These are phyloP conservation scores for Myxozyma geophila DNA, from an alignment of 805 yeast species.

Conservation along the genomic window DNA sequence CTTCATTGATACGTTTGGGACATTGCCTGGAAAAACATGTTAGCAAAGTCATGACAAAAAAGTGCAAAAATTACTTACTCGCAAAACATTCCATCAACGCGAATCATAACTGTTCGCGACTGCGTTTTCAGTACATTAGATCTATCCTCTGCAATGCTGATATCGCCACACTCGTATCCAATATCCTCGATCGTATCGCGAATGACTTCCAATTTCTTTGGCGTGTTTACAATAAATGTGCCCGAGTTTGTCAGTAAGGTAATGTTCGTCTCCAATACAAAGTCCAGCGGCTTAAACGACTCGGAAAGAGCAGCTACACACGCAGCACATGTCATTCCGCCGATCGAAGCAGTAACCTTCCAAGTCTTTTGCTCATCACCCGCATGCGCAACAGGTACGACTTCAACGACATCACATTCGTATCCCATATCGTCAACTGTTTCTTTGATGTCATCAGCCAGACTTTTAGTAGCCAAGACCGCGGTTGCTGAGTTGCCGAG, in stretches of 20 bases:
- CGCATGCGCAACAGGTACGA: slow-evolving; percentile 58
- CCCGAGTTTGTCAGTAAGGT: slow-evolving; percentile 67
- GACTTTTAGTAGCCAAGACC: slow-evolving; percentile 55
- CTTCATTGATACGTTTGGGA: slow-evolving; percentile 59
- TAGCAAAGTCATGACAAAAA: background rate
- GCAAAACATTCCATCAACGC: slow-evolving; percentile 70
- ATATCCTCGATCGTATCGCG: slow-evolving; percentile 62
- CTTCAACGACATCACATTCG: slow-evolving; percentile 59
- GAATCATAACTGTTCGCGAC: slow-evolving; percentile 61
- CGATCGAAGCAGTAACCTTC: slow-evolving; percentile 63
- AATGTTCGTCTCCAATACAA: slow-evolving; percentile 57
- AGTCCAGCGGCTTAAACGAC: slow-evolving; percentile 52
- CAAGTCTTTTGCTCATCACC: slow-evolving; percentile 47
- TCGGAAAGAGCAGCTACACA: slow-evolving; percentile 63
- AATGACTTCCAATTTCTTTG: slow-evolving; percentile 49
- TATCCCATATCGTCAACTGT: slow-evolving; percentile 54
- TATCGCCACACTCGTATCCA: slow-evolving; percentile 64
- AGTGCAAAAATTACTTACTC: slow-evolving; percentile 40
- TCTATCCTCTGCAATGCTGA: slow-evolving; percentile 52
- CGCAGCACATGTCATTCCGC: slow-evolving; percentile 77
- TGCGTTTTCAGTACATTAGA: slow-evolving; percentile 54
- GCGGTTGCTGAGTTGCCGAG: slow-evolving; percentile 59
- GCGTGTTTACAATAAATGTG: slow-evolving; percentile 55
- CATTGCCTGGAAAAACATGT: slow-evolving; percentile 50
- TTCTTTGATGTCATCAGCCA: slow-evolving; percentile 56